Evolutionary conservation across 148 eudicot species (phyloP).

Genomic region (Silene uniflora): DNA sequence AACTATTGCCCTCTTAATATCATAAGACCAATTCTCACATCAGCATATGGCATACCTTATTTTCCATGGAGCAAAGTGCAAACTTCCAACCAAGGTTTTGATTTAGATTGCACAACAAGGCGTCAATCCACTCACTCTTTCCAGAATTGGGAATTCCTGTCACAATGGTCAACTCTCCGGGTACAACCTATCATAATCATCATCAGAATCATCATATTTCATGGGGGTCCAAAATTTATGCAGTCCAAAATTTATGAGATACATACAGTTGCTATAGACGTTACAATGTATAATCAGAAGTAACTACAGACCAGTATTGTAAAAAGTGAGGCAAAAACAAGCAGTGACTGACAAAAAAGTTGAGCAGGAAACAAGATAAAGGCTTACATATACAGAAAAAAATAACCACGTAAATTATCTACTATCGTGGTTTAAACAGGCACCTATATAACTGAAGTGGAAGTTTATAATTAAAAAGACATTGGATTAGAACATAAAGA

Average conservation of each 20-base stretch:
- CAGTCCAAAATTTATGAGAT: background rate
- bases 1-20: background rate
- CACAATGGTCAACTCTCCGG: constrained; percentile 92
- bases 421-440: background rate
- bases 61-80: constrained; percentile 98
- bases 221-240: background rate
- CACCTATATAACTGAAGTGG: background rate
- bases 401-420: too few relatives aligned
- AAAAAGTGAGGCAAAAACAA: background rate
- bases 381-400: too few relatives aligned
- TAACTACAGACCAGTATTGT: background rate
- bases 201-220: background rate
- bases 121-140: constrained; percentile 99
- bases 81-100: constrained; percentile 75
- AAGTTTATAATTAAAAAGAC: background rate
- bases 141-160: constrained; percentile 99
- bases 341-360: too few relatives aligned
- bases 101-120: constrained; percentile 82
- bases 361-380: too few relatives aligned
- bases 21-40: background rate
- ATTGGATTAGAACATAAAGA: background rate
- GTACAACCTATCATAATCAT: constrained; percentile 61
- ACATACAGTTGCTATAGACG: background rate
- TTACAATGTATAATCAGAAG: background rate
- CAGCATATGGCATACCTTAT: constrained; percentile 45